These are phyloP conservation scores for Trametes cubensis DNA, from an alignment of 768 basidiomycete species.

Conservation along the genomic window DNA sequence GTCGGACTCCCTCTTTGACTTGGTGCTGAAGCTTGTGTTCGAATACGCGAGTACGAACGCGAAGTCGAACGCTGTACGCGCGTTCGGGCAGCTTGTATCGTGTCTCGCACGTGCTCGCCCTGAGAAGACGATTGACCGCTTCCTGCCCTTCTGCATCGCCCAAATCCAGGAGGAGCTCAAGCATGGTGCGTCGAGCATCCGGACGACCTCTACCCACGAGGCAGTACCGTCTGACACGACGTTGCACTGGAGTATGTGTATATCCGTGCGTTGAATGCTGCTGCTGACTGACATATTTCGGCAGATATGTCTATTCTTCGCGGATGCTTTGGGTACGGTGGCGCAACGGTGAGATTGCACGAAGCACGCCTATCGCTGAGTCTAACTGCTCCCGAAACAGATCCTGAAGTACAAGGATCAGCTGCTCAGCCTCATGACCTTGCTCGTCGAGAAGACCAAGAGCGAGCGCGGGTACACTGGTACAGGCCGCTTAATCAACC, in stretches of 20 bases:
- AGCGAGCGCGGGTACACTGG: constrained; percentile 88
- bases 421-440: constrained; percentile 60
- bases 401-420: constrained; percentile 69
- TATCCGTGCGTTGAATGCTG: not conserved
- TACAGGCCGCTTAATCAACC: constrained; percentile 75
- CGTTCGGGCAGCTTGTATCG: constrained; percentile 85
- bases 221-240: constrained; percentile 85
- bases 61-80: constrained; percentile 87
- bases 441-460: constrained; percentile 79
- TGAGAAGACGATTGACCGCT: constrained; percentile 73
- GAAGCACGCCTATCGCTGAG: no score
- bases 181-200: constrained; percentile 84
- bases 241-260: constrained; percentile 83
- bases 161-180: constrained; percentile 86
- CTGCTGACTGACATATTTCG: constrained; percentile 7
- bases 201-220: constrained; percentile 75
- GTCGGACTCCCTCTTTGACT: constrained; percentile 77
- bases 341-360: constrained; percentile 51
- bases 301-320: constrained; percentile 80
- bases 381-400: constrained; percentile 40
- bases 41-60: constrained; percentile 90
- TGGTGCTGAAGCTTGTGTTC: constrained; percentile 80
- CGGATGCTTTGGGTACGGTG: constrained; percentile 79
- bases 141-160: constrained; percentile 73
- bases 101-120: constrained; percentile 82